A percentile compares a stretch with the other conserved stretches of the same genome.
These are phyloP conservation scores for Nicotiana attenuata DNA, from an alignment of 257 asterid genomes.

Conservation along the genomic window DNA sequence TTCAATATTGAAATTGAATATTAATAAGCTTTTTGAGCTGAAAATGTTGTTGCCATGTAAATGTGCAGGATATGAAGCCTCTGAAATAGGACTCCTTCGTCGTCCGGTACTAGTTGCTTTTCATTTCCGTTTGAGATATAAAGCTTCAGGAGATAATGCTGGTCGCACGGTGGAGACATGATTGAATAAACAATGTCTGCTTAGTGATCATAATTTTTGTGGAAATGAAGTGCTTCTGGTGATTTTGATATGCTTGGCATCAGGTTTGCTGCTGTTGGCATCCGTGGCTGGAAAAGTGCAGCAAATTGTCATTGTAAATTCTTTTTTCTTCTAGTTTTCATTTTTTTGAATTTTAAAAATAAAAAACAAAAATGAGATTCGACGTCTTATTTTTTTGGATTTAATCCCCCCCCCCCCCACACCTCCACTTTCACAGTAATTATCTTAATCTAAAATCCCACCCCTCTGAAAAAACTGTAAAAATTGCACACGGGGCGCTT, in stretches of 20 bases:
- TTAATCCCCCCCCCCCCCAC: too few relatives aligned
- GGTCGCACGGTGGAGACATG: neutral
- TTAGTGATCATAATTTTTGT: neutral
- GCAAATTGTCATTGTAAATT: neutral
- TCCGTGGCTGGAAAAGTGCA: neutral
- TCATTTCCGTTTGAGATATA: neutral
- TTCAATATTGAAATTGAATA: neutral
- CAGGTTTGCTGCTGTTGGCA: neutral
- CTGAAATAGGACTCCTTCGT: slow-evolving; percentile 5
- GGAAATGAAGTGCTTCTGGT: neutral
- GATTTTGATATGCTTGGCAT: neutral
- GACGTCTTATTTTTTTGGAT: too few relatives aligned
- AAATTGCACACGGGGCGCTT: too few relatives aligned
- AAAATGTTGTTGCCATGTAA: neutral
- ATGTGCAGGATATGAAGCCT: slow-evolving; percentile 21
- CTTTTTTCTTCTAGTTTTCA: neutral
- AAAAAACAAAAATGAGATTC: too few relatives aligned
- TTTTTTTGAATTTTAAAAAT: neutral
- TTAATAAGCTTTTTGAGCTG: neutral
- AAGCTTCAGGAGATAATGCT: neutral
- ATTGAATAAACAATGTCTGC: neutral
- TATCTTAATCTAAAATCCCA: too few relatives aligned
- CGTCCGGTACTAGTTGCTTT: neutral
- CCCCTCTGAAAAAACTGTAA: too few relatives aligned
- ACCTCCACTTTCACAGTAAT: too few relatives aligned